Base-by-base conservation (phyloP, 2,329 filamentous ascomycete species). In the Pestalotiopsis sp. region DNA sequence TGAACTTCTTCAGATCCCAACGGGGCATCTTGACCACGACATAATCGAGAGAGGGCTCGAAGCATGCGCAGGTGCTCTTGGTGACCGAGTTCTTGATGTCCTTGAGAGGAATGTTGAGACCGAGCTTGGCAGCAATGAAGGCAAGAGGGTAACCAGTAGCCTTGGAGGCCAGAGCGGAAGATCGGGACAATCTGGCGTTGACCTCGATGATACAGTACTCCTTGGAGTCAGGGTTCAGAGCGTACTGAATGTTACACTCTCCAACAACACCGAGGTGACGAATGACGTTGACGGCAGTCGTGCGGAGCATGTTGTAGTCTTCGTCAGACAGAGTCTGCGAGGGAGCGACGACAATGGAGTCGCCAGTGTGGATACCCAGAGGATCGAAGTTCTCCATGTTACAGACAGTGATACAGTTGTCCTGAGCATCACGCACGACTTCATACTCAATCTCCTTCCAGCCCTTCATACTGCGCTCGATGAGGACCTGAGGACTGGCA, bases 341-440 rank as follows among this genome's bases (percentile, higher is more conserved):
- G 56, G 96, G 96, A 9, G 96, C 96, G 61, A 99, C 96, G 66
- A 99, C 96, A 73, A 99, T 98, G 13, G 95, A 98, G 79, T 99
- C 96, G 80, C 96, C 96, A 2, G 96, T 99, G 78, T 98, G 96
- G 72, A 98, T 98, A 76, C 96, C 96, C 1, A 99, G 90, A 67
- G 96, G 96, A 80, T 99, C 96, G 77, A 99, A 99, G 84, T 99
- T 99, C 85, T 99, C 96, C 96, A 99, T 98, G 85, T 99, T 99
- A 82, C 96, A 99, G 71, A 99, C 96, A 6, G 96, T 99, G 79
- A 99, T 98, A 80, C 96, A 99, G 87, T 98, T 98, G 84, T 99
- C 95, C 75, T 94, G 91, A 68, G 91, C 92, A 84, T 98, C 96
- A 77, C 96, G 92, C 56, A 99, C 96, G 71, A 98, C 96, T 81